Conservation (phyloP, 495 filamentous ascomycete genomes). For the Xylaria acuta region DNA sequence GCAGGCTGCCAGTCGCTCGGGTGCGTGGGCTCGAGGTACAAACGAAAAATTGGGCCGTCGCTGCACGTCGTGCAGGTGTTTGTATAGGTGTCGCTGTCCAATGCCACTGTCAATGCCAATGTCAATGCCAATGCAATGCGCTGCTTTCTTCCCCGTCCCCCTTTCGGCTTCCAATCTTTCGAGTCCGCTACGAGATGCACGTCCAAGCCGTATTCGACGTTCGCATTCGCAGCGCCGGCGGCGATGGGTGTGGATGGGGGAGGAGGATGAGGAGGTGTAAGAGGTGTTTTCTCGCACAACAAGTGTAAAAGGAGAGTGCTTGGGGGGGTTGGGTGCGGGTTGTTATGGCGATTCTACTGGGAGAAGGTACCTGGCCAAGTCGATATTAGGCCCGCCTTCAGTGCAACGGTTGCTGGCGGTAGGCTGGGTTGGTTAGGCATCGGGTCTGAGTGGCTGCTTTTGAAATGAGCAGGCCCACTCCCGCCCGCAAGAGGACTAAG, state of each 20-base stretch:
- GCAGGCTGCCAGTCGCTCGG: slow-evolving; percentile 2
- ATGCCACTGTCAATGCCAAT: neutral
- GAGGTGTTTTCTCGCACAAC: slow-evolving; percentile 17
- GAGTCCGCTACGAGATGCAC: neutral
- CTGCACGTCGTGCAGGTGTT: slow-evolving; percentile 18
- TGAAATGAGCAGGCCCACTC: slow-evolving; percentile 27
- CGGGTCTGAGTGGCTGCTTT: slow-evolving; percentile 10
- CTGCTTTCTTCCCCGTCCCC: slow-evolving; percentile 10
- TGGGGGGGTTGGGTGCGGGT: slow-evolving; percentile 14
- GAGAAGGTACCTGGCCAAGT: slow-evolving; percentile 24
- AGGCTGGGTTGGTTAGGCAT: slow-evolving; percentile 17
- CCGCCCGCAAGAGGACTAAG: slow-evolving; percentile 11
- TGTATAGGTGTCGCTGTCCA: neutral
- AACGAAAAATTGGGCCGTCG: slow-evolving; percentile 15
- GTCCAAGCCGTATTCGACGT: slow-evolving; percentile 12
- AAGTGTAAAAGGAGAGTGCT: slow-evolving; percentile 17
- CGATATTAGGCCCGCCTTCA: slow-evolving; percentile 22
- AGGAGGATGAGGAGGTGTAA: slow-evolving; percentile 17
- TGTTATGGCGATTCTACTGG: slow-evolving; percentile 18
- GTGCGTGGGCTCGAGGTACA: slow-evolving; percentile 7
- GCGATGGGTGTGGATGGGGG: slow-evolving; percentile 11
- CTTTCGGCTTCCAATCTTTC: slow-evolving; percentile 14
- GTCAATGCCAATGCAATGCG: neutral
- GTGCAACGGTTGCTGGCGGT: slow-evolving; percentile 20
- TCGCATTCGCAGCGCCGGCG: slow-evolving; percentile 15